Percentiles rank a stretch among this genome's conserved stretches.
These are phyloP conservation scores for Trametes elegans DNA, from an alignment of 768 basidiomycete genomes.

Conservation along the genomic window DNA sequence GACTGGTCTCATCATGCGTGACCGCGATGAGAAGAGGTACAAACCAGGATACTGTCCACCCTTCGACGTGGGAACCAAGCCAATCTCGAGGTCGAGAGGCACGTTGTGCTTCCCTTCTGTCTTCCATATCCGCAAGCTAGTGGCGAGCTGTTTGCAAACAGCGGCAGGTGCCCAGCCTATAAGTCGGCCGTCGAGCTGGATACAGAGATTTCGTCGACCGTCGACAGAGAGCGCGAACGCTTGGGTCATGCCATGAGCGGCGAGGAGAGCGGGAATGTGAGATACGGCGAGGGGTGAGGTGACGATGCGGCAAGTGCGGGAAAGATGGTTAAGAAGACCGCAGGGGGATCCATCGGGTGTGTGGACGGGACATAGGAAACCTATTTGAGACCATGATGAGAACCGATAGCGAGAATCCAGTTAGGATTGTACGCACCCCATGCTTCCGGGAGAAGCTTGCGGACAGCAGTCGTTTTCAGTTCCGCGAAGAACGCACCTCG, in stretches of 20 bases:
- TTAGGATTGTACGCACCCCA: slow-evolving; percentile 66
- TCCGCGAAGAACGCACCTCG: slow-evolving; percentile 99
- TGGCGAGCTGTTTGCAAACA: slow-evolving; percentile 78
- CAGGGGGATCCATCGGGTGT: slow-evolving; percentile 98
- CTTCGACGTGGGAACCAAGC: slow-evolving; percentile 77
- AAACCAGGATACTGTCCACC: slow-evolving; percentile 97
- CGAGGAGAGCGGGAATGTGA: slow-evolving; percentile 79
- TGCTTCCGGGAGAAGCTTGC: slow-evolving; percentile 94
- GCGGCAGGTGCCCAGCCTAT: slow-evolving; percentile 88
- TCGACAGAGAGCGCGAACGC: slow-evolving; percentile 77
- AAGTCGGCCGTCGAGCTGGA: slow-evolving; percentile 94
- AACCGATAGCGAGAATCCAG: background rate
- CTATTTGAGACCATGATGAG: slow-evolving; percentile 37
- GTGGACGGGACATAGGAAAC: slow-evolving; percentile 97
- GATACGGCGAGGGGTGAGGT: slow-evolving; percentile 71
- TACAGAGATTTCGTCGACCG: slow-evolving; percentile 76
- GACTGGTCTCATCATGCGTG: slow-evolving; percentile 98
- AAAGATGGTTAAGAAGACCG: slow-evolving; percentile 95
- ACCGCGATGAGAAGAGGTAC: slow-evolving; percentile 82
- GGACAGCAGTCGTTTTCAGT: slow-evolving; percentile 95
- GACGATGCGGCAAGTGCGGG: slow-evolving; percentile 88
- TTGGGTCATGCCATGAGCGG: slow-evolving; percentile 92
- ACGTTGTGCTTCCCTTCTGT: slow-evolving; percentile 81
- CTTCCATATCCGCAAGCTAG: slow-evolving; percentile 88
- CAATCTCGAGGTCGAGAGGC: slow-evolving; percentile 93